Conservation (phyloP, 352 stramenopile species). For the Peronospora destructor region DNA sequence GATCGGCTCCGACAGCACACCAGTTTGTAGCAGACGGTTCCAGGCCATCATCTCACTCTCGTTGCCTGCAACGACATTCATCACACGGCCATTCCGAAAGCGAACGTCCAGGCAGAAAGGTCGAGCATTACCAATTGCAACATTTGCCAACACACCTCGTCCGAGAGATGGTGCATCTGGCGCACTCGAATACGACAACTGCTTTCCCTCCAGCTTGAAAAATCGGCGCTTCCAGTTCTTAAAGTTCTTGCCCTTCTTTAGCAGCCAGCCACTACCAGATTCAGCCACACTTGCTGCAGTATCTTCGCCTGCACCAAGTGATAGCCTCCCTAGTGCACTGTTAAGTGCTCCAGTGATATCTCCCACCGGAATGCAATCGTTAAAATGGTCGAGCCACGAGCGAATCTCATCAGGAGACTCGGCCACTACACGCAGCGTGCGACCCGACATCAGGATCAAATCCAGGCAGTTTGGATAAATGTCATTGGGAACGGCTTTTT, state of each 20-base stretch:
- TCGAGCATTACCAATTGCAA: constrained; percentile 50
- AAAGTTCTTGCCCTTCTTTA: constrained; percentile 60
- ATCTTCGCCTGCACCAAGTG: constrained; percentile 17
- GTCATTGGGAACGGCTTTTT: constrained; percentile 37
- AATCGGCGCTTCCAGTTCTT: constrained; percentile 64
- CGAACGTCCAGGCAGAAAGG: constrained; percentile 56
- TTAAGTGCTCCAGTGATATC: constrained; percentile 20
- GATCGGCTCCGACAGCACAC: constrained; percentile 28
- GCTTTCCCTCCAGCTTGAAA: constrained; percentile 49
- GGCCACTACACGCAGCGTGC: constrained; percentile 54
- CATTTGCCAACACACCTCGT: constrained; percentile 42
- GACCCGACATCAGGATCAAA: constrained; percentile 47
- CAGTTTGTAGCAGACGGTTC: constrained; percentile 47
- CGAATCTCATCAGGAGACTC: constrained; percentile 59
- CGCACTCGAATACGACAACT: constrained; percentile 50
- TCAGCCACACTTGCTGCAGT: constrained; percentile 23
- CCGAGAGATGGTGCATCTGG: constrained; percentile 35
- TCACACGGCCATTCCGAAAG: constrained; percentile 58
- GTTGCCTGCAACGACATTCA: constrained; percentile 44
- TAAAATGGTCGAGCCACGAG: constrained; percentile 50
- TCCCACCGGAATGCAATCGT: constrained; percentile 20
- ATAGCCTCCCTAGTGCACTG: constrained; percentile 20
- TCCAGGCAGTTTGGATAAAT: constrained; percentile 61
- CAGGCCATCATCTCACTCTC: constrained; percentile 57
- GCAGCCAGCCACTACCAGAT: constrained; percentile 35